These are phyloP conservation scores for Eutrema yunnanense DNA, from an alignment of 345 rosid species.

Conservation along the genomic window DNA sequence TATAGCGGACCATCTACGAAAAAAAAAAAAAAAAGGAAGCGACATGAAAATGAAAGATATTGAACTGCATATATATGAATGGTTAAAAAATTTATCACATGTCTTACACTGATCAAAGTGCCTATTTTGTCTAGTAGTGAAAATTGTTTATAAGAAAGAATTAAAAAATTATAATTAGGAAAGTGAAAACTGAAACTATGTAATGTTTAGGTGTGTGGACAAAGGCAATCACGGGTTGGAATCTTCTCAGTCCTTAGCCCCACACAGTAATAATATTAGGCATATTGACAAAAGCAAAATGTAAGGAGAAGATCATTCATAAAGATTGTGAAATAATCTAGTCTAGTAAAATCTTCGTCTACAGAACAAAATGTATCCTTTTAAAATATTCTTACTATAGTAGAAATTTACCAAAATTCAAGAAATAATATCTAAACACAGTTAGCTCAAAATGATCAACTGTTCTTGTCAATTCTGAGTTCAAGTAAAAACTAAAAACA, in stretches of 20 bases:
- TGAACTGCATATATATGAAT: neutral
- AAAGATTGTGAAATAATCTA: neutral
- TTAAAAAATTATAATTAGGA: neutral
- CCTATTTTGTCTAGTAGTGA: constrained; percentile 23
- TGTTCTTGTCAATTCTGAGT: neutral
- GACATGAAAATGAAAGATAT: constrained; percentile 3
- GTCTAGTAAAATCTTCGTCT: neutral
- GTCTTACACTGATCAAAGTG: constrained; percentile 26
- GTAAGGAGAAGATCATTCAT: neutral
- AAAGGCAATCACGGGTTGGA: constrained; percentile 34
- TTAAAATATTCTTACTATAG: too few species aligned
- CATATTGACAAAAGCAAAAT: neutral
- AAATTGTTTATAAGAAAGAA: neutral
- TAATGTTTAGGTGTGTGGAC: constrained; percentile 11
- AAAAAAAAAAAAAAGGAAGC: neutral
- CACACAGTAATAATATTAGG: neutral
- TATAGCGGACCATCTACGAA: constrained; percentile 44
- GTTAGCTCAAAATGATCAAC: neutral
- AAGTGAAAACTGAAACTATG: neutral
- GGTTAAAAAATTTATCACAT: constrained; percentile 17
- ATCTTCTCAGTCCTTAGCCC: constrained; percentile 20
- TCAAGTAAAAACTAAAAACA: neutral
- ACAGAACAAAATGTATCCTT: neutral
- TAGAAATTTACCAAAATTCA: neutral
- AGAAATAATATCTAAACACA: neutral